Percentiles rank a stretch among this genome's conserved stretches.
Conservation (phyloP, 2,329 filamentous ascomycete species). For the Aureobasidium mangrovei region DNA sequence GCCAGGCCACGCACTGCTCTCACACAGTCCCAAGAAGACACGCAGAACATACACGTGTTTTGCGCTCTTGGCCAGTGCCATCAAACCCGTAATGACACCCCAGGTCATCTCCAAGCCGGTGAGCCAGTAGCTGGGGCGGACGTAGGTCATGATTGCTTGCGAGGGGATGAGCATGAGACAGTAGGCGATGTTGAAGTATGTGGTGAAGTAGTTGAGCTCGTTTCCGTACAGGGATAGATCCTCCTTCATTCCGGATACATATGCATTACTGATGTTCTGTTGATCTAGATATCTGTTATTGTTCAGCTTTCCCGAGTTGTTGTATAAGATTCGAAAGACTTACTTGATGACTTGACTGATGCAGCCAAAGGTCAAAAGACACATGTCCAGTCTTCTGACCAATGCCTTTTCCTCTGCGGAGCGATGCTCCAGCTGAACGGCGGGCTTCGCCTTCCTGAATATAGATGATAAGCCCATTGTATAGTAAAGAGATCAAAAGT, state of each 20-base stretch:
- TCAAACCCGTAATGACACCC: slow-evolving; percentile 23
- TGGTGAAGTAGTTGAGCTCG: slow-evolving; percentile 29
- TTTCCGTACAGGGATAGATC: slow-evolving; percentile 22
- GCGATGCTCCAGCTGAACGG: slow-evolving; percentile 16
- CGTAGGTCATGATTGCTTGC: slow-evolving; percentile 33
- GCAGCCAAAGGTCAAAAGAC: slow-evolving; percentile 34
- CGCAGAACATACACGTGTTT: slow-evolving; percentile 23
- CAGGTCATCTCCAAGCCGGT: slow-evolving; percentile 22
- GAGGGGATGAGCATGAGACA: slow-evolving; percentile 34
- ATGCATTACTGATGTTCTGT: slow-evolving; percentile 23
- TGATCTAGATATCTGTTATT: slow-evolving; percentile 19
- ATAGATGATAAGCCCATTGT: slow-evolving; percentile 8
- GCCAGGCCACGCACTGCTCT: slow-evolving; percentile 36
- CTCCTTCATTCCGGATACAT: slow-evolving; percentile 22
- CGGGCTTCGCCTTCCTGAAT: slow-evolving; percentile 4
- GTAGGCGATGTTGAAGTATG: slow-evolving; percentile 34
- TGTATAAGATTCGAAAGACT: not conserved
- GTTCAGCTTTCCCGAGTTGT: not conserved
- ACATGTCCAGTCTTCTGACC: slow-evolving; percentile 31
- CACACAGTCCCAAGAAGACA: slow-evolving; percentile 22
- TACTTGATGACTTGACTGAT: slow-evolving; percentile 31
- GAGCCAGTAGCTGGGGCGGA: slow-evolving; percentile 27
- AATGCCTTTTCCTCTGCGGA: slow-evolving; percentile 29
- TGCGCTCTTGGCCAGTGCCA: slow-evolving; percentile 24
- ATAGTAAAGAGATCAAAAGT: not conserved